Evolutionary conservation across 352 stramenopile species (phyloP), one percentile per base, ranked within the genome.

Genomic region (Globisporangium carolinianum): DNA sequence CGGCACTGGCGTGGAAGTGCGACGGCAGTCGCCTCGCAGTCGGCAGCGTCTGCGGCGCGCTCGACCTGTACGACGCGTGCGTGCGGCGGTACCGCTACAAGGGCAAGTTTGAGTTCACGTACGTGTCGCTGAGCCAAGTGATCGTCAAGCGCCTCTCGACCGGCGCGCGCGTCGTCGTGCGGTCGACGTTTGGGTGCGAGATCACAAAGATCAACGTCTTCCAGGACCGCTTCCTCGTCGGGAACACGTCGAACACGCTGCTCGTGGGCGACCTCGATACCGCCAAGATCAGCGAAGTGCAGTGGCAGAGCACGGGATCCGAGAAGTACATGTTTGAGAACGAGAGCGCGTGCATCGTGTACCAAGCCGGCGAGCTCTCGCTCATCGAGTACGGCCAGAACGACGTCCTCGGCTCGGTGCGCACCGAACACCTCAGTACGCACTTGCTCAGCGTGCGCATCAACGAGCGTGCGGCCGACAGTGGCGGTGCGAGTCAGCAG

Each of bases 321-420:
- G 92, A 98, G 61, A 98, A 98, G 67, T 98, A 96, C 71, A 92
- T 98, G 71, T 95, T 98, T 53, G 94, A 98, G 53, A 97, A 96
- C 65, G 86, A 91, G 42, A 88, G 68, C 37, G 87, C 86, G 12
- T 97, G 87, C 59, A 88, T 98, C 42, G 75, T 98, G 9, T 97
- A 95, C 66, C 76, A 94, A 52, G 88, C 89, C 0, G 94, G 94
- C 15, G 94, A 98, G 62, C 70, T 98, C 7, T 89, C 82, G 46
- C 70, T 98, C 0, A 91, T 98, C 55, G 94, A 98, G 68, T 98
- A 98, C 52, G 94, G 94, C 2, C 71, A 92, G 38, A 97, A 98
- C 58, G 93, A 98, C 41, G 71, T 98, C 6, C 67, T 98, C 4
- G 89, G 85, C 9, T 94, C 78, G 1, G 87, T 97, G 55, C 75